Evolutionary conservation across 208 protist genomes (phyloP), one percentile per base, ranked within the genome.

Genomic region (Porcisia deanei): DNA sequence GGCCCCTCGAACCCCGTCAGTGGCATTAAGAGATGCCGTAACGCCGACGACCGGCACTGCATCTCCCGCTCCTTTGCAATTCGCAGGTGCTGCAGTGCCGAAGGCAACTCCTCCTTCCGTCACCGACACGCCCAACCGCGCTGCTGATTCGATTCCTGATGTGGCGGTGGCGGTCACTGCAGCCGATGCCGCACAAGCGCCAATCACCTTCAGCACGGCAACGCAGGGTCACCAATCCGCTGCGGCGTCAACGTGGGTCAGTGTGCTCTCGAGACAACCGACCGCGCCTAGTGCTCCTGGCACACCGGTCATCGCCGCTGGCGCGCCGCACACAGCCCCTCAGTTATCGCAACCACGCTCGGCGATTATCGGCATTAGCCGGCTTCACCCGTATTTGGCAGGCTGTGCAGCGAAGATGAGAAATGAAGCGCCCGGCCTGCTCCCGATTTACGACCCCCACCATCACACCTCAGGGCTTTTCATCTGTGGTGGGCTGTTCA

Each of bases 311-410:
- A 49, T 20, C 4, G 18, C 63, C 0, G 18, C 12, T 65, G 34
- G 71, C 1, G 66, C 66, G 6, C 22, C 65, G 30, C 37, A 14
- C 2, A 8, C 54, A 1, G 57, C 34, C 1, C 4, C 60, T 65
- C 60, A 5, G 34, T 34, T 34, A 22, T 10, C 60, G 10, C 54
- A 37, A 43, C 4, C 73, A 0, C 58, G 45, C 10, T 47, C 57
- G 18, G 52, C 73, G 0, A 63, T 84, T 9, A 74, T 85, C 10
- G 88, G 85, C 52, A 87, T 92, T 67, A 88, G 88, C 74, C 76
- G 73, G 43, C 18, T 82, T 10, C 64, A 68, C 12, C 76, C 73
- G 10, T 22, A 45, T 37, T 70, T 82, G n/a, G 58, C 45, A 4
- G 65, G 25, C 16, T 14, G 53, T n/a, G 16, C 34, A 0, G n/a